A percentile compares a stretch with the other conserved stretches of the same genome.
Evolutionary conservation across 2,329 filamentous ascomycete genomes (phyloP).

Genomic region (Trichoderma gracile): DNA sequence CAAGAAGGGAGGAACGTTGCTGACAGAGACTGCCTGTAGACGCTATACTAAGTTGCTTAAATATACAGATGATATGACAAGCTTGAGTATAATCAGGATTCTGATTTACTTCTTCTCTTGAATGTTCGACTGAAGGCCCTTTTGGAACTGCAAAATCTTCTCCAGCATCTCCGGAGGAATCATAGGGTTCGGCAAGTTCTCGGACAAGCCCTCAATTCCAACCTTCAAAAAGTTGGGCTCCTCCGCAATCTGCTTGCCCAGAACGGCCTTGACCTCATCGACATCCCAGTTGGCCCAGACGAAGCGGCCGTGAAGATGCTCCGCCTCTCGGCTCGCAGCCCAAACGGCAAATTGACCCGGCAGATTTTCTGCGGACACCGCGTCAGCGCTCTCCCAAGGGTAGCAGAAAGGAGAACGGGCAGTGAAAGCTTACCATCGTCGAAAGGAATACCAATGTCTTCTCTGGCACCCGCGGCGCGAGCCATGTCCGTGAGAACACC

Average conservation of each 20-base stretch:
- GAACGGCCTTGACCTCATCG: slow-evolving; percentile 27
- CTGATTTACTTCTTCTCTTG: not conserved
- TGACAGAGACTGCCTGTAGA: too few species aligned
- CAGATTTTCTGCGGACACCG: slow-evolving; percentile 6
- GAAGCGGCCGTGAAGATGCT: slow-evolving; percentile 44
- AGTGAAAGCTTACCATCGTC: slow-evolving; percentile 9
- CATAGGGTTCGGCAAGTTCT: slow-evolving; percentile 3
- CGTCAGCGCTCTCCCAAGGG: not conserved
- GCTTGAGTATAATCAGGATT: too few species aligned
- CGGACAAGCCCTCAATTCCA: slow-evolving; percentile 21
- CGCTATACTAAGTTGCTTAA: too few species aligned
- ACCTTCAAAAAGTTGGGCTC: slow-evolving; percentile 25
- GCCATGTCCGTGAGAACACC: slow-evolving; percentile 34
- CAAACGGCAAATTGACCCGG: slow-evolving; percentile 41
- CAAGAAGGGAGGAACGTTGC: too few species aligned
- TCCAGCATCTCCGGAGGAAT: not conserved
- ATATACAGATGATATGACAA: too few species aligned
- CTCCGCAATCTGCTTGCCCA: slow-evolving; percentile 26
- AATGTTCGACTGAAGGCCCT: not conserved
- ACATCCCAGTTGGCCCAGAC: slow-evolving; percentile 47
- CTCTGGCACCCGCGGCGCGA: slow-evolving; percentile 26
- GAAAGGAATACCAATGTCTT: slow-evolving; percentile 26
- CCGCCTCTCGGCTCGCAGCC: slow-evolving; percentile 42
- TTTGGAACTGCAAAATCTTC: not conserved
- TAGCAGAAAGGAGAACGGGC: not conserved